Percentiles rank a stretch among this genome's conserved stretches.
These are phyloP conservation scores for Rhodotorula paludigena DNA, from an alignment of 768 basidiomycete genomes.

Conservation along the genomic window DNA sequence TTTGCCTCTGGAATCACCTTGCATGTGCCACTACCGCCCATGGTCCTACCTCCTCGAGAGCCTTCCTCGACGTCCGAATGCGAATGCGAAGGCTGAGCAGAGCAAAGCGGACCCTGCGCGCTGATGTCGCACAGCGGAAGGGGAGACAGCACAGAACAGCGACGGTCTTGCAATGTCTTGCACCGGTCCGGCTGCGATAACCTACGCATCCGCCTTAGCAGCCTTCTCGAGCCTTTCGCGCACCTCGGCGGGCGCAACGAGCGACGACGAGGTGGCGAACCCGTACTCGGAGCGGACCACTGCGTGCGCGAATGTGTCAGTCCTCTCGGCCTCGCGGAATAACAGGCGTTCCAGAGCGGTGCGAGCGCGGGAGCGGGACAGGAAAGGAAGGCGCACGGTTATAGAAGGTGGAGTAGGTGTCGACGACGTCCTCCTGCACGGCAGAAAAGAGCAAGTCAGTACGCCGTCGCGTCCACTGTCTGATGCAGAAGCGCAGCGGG, in stretches of 20 bases:
- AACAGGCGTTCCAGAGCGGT: too few relatives aligned
- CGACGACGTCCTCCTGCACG: conserved; percentile 59
- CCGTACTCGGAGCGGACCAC: conserved; percentile 35
- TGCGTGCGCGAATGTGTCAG: not conserved
- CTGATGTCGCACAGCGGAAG: too few relatives aligned
- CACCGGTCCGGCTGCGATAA: too few relatives aligned
- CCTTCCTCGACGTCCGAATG: too few relatives aligned
- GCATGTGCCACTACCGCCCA: too few relatives aligned
- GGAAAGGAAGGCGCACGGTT: conserved; percentile 50
- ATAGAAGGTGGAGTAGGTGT: conserved; percentile 68
- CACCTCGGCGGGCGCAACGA: conserved; percentile 23
- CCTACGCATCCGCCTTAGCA: not conserved
- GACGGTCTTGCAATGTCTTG: too few relatives aligned
- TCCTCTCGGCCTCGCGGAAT: not conserved
- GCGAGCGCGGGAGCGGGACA: too few relatives aligned
- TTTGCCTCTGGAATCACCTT: too few relatives aligned
- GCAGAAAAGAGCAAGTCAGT: conserved; percentile 42
- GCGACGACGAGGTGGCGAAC: conserved; percentile 31
- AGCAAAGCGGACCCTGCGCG: too few relatives aligned
- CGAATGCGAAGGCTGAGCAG: too few relatives aligned
- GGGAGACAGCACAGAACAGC: too few relatives aligned
- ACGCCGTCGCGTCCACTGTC: not conserved
- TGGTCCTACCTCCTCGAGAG: too few relatives aligned
- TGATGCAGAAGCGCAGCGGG: not conserved
- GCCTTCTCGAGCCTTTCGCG: conserved; percentile 6